Percentiles rank a stretch among this genome's conserved stretches.
Evolutionary conservation across 2,329 filamentous ascomycete genomes (phyloP).

Genomic region (Cladosporium sp.): DNA sequence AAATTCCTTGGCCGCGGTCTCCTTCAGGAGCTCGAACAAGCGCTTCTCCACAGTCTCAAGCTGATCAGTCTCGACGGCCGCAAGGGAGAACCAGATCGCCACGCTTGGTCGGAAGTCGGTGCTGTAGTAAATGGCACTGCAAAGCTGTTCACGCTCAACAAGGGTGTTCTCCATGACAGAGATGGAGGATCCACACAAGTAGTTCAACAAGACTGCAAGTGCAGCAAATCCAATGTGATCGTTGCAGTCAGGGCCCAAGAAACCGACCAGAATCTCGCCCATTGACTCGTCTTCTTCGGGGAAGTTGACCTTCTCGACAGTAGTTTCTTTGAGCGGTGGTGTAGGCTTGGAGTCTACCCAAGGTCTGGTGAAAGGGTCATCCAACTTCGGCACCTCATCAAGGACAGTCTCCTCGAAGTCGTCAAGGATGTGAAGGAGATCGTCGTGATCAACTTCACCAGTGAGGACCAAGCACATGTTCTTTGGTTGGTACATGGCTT

Average conservation of each 20-base stretch:
- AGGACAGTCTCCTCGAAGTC: slow-evolving; percentile 85
- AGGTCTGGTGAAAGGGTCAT: slow-evolving; percentile 77
- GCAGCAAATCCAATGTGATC: slow-evolving; percentile 64
- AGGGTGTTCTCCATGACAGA: slow-evolving; percentile 88
- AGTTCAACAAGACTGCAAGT: slow-evolving; percentile 76
- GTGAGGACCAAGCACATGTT: slow-evolving; percentile 89
- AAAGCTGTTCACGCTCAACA: slow-evolving; percentile 89
- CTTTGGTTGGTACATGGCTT: slow-evolving; percentile 96
- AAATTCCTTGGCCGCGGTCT: slow-evolving; percentile 75
- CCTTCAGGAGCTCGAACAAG: slow-evolving; percentile 78
- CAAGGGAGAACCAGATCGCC: slow-evolving; percentile 82
- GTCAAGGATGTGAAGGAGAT: slow-evolving; percentile 79
- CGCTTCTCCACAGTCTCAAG: slow-evolving; percentile 81
- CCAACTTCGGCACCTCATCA: slow-evolving; percentile 73
- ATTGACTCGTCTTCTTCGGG: slow-evolving; percentile 95
- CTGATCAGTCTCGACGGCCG: slow-evolving; percentile 82
- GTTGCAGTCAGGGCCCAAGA: slow-evolving; percentile 80
- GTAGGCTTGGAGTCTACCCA: slow-evolving; percentile 88
- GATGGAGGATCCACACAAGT: slow-evolving; percentile 89
- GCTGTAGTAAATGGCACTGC: slow-evolving; percentile 79
- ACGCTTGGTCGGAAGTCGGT: slow-evolving; percentile 78
- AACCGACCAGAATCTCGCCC: slow-evolving; percentile 82
- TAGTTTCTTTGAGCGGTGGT: slow-evolving; percentile 68
- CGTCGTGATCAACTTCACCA: slow-evolving; percentile 82
- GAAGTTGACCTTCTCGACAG: slow-evolving; percentile 80